Evolutionary conservation across 2,329 filamentous ascomycete genomes (phyloP).

Genomic region (Balansia obtecta): DNA sequence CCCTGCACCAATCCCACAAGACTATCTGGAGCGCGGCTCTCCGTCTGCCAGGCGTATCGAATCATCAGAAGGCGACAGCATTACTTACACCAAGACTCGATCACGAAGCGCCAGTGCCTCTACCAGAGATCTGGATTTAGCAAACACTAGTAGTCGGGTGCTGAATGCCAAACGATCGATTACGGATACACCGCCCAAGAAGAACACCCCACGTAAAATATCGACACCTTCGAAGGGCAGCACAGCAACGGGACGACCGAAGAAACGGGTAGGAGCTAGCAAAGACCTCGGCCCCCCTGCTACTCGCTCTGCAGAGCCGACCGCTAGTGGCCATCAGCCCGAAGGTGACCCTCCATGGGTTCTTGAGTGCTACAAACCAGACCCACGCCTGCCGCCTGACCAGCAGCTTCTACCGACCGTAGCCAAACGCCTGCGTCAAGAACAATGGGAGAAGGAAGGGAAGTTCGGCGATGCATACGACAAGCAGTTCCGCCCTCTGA

Average conservation of each 20-base stretch:
- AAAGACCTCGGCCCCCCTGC: slow-evolving; percentile 41
- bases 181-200: slow-evolving; percentile 44
- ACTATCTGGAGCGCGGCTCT: slow-evolving; percentile 62
- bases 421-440: slow-evolving; percentile 79
- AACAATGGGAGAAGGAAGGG: slow-evolving; percentile 89
- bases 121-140: slow-evolving; percentile 17
- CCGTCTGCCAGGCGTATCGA: slow-evolving; percentile 50
- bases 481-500: slow-evolving; percentile 74
- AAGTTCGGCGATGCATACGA: slow-evolving; percentile 79
- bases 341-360: slow-evolving; percentile 97
- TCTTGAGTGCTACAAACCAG: slow-evolving; percentile 86
- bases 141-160: slow-evolving; percentile 10
- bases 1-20: slow-evolving; percentile 59
- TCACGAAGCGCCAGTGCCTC: slow-evolving; percentile 59
- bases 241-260: slow-evolving; percentile 38
- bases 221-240: slow-evolving; percentile 30
- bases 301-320: slow-evolving; percentile 48
- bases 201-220: slow-evolving; percentile 32
- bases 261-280: slow-evolving; percentile 46
- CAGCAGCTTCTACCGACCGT: slow-evolving; percentile 93
- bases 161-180: slow-evolving; percentile 27
- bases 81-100: slow-evolving; percentile 49
- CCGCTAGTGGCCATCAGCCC: slow-evolving; percentile 48
- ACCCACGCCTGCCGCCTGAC: slow-evolving; percentile 84
- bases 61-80: slow-evolving; percentile 42